Evolutionary conservation across 2,329 filamentous ascomycete species (phyloP).

Genomic region (Emericellopsis atlantica): DNA sequence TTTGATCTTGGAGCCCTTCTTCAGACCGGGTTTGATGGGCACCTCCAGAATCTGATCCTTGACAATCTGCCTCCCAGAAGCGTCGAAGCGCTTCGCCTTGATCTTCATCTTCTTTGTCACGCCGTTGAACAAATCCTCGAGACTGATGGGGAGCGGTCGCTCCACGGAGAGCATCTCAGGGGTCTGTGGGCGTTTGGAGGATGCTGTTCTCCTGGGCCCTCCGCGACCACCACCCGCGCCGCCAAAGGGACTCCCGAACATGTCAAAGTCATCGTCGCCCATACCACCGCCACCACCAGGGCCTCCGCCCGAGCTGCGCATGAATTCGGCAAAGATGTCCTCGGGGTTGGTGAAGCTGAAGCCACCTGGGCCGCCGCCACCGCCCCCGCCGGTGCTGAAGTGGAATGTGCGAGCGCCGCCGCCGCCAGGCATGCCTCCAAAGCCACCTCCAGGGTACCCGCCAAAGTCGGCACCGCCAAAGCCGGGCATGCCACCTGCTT

Average conservation of each 20-base stretch:
- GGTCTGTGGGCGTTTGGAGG: constrained; percentile 23
- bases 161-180: constrained; percentile 89
- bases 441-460: constrained; percentile 30
- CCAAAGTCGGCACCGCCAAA: constrained; percentile 27
- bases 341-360: constrained; percentile 79
- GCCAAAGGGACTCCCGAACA: constrained; percentile 31
- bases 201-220: not conserved
- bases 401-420: constrained; percentile 46
- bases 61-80: constrained; percentile 65
- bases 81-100: constrained; percentile 88
- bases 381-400: constrained; percentile 45
- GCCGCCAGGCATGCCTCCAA: constrained; percentile 31
- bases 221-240: constrained; percentile 7
- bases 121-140: constrained; percentile 84
- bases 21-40: constrained; percentile 88
- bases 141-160: constrained; percentile 62
- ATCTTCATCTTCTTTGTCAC: constrained; percentile 96
- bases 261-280: constrained; percentile 33
- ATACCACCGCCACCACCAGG: constrained; percentile 26
- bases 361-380: constrained; percentile 57
- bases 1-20: constrained; percentile 97
- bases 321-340: constrained; percentile 75
- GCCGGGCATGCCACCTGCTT: constrained; percentile 43
- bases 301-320: constrained; percentile 41
- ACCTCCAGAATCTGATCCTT: constrained; percentile 89